phyloP scores from a whole-genome alignment of 2,329 filamentous ascomycete species.

The Colletotrichum tropicale region DNA sequence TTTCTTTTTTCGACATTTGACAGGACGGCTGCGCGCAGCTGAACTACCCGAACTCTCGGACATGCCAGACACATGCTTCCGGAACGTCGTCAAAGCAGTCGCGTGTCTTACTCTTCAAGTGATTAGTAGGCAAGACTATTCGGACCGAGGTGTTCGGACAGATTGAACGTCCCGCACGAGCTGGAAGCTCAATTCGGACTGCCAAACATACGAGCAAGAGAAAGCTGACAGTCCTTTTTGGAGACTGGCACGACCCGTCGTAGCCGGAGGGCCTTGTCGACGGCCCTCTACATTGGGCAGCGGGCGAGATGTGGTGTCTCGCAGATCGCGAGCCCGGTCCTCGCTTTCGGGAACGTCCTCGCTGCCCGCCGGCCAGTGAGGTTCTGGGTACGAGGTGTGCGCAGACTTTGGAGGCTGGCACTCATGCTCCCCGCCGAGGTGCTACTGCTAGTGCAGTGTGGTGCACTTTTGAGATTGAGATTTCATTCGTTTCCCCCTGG shows the following conservation, averaged over 20 bases:
- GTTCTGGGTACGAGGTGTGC: background rate
- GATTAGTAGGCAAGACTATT: background rate
- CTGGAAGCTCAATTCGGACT: slow-evolving; percentile 1
- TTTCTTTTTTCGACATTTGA: background rate
- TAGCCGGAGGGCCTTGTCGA: background rate
- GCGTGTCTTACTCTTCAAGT: background rate
- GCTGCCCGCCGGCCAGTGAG: background rate
- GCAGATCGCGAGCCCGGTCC: background rate
- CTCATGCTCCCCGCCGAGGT: background rate
- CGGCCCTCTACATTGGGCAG: background rate
- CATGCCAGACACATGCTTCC: background rate
- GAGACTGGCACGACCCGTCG: background rate
- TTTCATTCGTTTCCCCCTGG: background rate
- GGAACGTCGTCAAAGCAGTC: background rate
- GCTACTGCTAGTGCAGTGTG: background rate
- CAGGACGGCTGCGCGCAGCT: background rate
- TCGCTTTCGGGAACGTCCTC: background rate
- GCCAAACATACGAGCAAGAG: background rate
- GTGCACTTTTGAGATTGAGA: background rate
- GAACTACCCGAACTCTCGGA: background rate
- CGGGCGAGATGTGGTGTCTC: background rate
- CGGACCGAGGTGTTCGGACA: slow-evolving; percentile 1
- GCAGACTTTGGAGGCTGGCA: background rate
- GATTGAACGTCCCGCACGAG: background rate
- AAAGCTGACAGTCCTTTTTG: background rate